A percentile compares a stretch with the other conserved stretches of the same genome.
phyloP scores from a whole-genome alignment of 352 stramenopile genomes.

The Phytopythium vexans region DNA sequence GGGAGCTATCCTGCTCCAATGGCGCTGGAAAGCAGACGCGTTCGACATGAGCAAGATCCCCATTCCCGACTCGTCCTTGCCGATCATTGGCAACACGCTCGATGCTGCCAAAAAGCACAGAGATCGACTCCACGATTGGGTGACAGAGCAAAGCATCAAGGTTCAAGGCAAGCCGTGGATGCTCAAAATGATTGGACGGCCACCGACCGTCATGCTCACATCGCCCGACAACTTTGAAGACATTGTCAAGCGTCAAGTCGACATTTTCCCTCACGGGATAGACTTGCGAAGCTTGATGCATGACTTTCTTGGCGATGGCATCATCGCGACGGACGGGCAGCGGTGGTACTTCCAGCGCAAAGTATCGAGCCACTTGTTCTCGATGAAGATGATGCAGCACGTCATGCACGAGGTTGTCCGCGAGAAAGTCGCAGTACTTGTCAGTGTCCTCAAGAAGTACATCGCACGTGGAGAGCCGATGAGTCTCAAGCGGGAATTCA shows the following conservation, averaged over 20 bases:
- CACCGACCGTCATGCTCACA: conserved; percentile 35
- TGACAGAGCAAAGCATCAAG: conserved; percentile 33
- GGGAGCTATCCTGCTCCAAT: neutral
- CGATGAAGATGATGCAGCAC: conserved; percentile 43
- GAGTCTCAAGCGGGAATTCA: conserved; percentile 43
- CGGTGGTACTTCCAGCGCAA: conserved; percentile 70
- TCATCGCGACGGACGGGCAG: conserved; percentile 29
- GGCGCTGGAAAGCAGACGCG: conserved; percentile 3
- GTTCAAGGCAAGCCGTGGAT: conserved; percentile 30
- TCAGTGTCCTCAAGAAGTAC: conserved; percentile 21
- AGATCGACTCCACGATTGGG: conserved; percentile 44
- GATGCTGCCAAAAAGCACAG: conserved; percentile 8
- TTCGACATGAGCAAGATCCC: conserved; percentile 15
- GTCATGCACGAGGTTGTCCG: conserved; percentile 35
- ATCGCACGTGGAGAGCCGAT: conserved; percentile 13
- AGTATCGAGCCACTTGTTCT: conserved; percentile 84
- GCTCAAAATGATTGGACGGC: conserved; percentile 24
- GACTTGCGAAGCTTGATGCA: conserved; percentile 26
- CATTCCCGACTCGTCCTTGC: conserved; percentile 19
- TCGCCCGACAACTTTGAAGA: conserved; percentile 39
- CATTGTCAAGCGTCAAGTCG: conserved; percentile 49
- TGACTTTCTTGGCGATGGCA: conserved; percentile 61
- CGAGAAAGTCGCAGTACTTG: conserved; percentile 25
- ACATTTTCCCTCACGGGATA: conserved; percentile 60
- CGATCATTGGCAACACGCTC: conserved; percentile 31